Evolutionary conservation across 2,329 filamentous ascomycete species (phyloP), one percentile per base, ranked within the genome.

Genomic region (Sporothrix brunneoviolacea): DNA sequence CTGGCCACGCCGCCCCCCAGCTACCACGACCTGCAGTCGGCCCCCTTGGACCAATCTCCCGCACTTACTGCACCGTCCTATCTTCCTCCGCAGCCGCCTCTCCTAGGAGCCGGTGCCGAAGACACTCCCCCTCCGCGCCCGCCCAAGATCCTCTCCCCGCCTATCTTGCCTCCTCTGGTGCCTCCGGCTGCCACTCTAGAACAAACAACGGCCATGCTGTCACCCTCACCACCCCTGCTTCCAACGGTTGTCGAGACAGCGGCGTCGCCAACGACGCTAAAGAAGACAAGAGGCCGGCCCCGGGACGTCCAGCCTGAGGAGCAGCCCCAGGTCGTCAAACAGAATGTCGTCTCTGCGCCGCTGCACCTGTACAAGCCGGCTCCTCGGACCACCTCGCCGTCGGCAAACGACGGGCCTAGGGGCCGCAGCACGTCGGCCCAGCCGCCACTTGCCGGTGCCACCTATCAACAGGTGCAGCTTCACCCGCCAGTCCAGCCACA

Each of bases 351-450:
- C 28, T 51, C 53, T 18, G 42, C 41, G n/a, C 51, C 45, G 39
- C 39, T 52, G 48, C 60, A 51, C 21, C 53, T 62, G 37, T 63
- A 59, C 39, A 55, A 60, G 10, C 58, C 62, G 30, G 37, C 44
- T 3, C 37, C 22, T 9, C 52, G 50, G 10, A 53, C 55, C 33
- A 58, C 60, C 12, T 67, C 67, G 10, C 63, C 71, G 4, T 60
- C 62, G 4, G 59, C 65, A 33, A 68, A 72, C 13, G 45, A 47
- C 7, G 22, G 13, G 24, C 43, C 62, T 2, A 68, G 73, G 24
- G 69, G 68, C 8, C 69, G 75, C 50, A 75, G 74, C 57, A 68
- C 68, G 24, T 78, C 76, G 10, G 74, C 70, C 1, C 75, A 77
- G 38, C 68, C 70, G 3, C 61, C 69, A 4, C 7, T 15, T 9